These are phyloP conservation scores for Schoenoplectus tabernaemontani DNA, from an alignment of 202 grass and related monocot genomes.

Conservation along the genomic window DNA sequence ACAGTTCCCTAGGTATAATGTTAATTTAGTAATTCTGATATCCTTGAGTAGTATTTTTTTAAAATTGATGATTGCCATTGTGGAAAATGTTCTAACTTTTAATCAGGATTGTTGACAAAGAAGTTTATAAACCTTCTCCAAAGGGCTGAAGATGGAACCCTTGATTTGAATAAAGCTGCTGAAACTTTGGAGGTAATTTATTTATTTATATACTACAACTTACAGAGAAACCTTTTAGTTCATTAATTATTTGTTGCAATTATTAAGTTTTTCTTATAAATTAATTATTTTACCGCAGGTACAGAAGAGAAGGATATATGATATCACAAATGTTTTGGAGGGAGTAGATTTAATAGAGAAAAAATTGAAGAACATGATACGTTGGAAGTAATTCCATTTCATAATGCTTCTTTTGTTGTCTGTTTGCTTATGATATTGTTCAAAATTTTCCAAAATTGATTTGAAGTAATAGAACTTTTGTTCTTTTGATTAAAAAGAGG, in stretches of 20 bases:
- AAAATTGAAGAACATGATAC: conserved; percentile 70
- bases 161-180: conserved; percentile 95
- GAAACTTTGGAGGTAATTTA: conserved; percentile 66
- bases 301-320: conserved; percentile 96
- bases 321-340: conserved; percentile 99
- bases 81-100: conserved; percentile 17
- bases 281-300: conserved; percentile 49
- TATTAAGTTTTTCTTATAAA: conserved; percentile 17
- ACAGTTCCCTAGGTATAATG: conserved; percentile 74
- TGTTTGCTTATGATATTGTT: conserved; percentile 24
- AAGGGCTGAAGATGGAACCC: conserved; percentile 70
- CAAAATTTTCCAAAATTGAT: conserved; percentile 28
- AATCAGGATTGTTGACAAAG: conserved; percentile 80
- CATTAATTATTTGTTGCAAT: neutral
- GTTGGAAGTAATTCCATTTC: conserved; percentile 70
- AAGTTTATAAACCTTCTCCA: conserved; percentile 78
- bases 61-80: neutral
- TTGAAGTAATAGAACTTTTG: neutral
- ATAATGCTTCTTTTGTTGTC: conserved; percentile 1
- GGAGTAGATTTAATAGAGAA: conserved; percentile 95
- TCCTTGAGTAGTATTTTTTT: conserved; percentile 8
- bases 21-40: neutral
- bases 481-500: conserved; percentile 44
- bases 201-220: neutral
- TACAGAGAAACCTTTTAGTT: neutral